Percentiles rank a stretch among this genome's conserved stretches.
phyloP scores from a whole-genome alignment of 2,329 filamentous ascomycete genomes.

The Cytospora leucostoma region DNA sequence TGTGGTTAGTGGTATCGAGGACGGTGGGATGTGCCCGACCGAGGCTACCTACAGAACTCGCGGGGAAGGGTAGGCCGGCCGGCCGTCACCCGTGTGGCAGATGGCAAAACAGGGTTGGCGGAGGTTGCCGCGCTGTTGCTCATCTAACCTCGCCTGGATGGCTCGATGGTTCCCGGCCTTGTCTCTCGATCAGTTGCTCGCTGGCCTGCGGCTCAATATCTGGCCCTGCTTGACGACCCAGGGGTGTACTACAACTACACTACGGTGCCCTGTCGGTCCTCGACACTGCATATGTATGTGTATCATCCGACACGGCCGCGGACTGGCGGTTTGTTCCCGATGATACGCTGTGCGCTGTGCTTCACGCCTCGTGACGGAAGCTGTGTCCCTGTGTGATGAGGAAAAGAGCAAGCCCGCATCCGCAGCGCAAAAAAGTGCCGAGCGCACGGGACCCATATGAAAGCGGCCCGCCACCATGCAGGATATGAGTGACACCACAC shows the following conservation, averaged over 20 bases:
- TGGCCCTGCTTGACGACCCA: background rate
- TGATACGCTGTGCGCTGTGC: constrained; percentile 3
- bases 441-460: constrained; percentile 9
- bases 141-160: background rate
- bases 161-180: background rate
- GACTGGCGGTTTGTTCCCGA: constrained; percentile 13
- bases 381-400: constrained; percentile 1
- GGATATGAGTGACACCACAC: constrained; percentile 15
- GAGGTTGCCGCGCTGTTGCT: constrained; percentile 18
- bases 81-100: background rate
- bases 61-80: background rate
- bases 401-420: constrained; percentile 8
- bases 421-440: constrained; percentile 16
- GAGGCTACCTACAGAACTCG: constrained; percentile 1
- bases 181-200: background rate
- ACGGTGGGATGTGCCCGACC: constrained; percentile 11
- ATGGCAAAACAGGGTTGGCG: constrained; percentile 12
- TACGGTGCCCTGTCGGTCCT: background rate
- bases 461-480: constrained; percentile 16
- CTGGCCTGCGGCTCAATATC: background rate
- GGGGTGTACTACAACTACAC: background rate
- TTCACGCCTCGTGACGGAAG: constrained; percentile 11
- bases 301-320: constrained; percentile 15
- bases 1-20: constrained; percentile 13
- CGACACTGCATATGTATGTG: constrained; percentile 8